Percentiles rank a stretch among this genome's conserved stretches.
These are phyloP conservation scores for Lachnellula cervina DNA, from an alignment of 2,329 filamentous ascomycete genomes.

Conservation along the genomic window DNA sequence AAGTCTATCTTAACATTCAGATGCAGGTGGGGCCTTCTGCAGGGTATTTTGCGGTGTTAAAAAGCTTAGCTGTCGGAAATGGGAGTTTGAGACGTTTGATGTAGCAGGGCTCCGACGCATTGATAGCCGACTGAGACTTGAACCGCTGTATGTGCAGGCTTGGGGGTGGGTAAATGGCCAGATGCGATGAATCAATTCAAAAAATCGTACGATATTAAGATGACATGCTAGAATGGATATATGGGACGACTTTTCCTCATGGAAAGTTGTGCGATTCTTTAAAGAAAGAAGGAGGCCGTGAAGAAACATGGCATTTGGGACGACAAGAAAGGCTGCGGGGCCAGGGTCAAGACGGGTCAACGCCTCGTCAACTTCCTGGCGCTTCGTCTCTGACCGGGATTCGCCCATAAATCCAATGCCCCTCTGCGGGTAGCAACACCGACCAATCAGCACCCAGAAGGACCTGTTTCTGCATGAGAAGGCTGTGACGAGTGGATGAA, in stretches of 20 bases:
- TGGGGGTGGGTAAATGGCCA: too few relatives aligned
- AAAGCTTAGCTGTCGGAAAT: slow-evolving; percentile 17
- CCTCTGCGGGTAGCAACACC: too few relatives aligned
- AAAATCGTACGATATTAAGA: too few relatives aligned
- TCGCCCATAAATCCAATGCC: slow-evolving; percentile 5
- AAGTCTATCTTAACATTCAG: slow-evolving; percentile 8
- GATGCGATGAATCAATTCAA: too few relatives aligned
- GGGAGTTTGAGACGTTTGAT: slow-evolving; percentile 21
- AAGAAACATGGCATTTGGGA: background rate
- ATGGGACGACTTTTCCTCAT: too few relatives aligned
- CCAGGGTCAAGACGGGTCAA: background rate
- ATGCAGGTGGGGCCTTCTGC: slow-evolving; percentile 15
- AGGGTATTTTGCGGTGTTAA: slow-evolving; percentile 13
- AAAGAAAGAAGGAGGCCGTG: too few relatives aligned
- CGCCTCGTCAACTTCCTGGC: slow-evolving; percentile 16
- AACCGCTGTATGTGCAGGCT: slow-evolving; percentile 1
- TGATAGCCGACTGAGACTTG: slow-evolving; percentile 9
- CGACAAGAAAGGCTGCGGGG: background rate
- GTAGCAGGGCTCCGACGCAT: slow-evolving; percentile 20
- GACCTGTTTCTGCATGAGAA: too few relatives aligned
- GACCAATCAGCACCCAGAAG: too few relatives aligned
- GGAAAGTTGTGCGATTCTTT: too few relatives aligned
- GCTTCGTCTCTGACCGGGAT: slow-evolving; percentile 18
- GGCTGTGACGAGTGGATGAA: too few relatives aligned
- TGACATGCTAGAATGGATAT: too few relatives aligned